Evolutionary conservation across 2,329 filamentous ascomycete species (phyloP).

Genomic region (Thielaviopsis ethacetica): DNA sequence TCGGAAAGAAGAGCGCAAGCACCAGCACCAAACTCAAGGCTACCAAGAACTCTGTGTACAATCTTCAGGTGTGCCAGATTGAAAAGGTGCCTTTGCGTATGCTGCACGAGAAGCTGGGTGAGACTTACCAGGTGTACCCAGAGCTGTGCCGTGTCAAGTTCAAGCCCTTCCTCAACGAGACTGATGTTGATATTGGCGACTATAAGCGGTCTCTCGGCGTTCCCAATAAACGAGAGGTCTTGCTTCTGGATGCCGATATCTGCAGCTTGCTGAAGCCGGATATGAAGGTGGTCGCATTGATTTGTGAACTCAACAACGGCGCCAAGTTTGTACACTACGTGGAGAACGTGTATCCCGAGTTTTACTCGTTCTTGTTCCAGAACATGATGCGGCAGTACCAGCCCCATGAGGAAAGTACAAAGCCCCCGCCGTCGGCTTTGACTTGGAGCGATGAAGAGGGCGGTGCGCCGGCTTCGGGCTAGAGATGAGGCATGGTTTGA

Average conservation of each 20-base stretch:
- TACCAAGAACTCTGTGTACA: neutral
- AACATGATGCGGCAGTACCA: conserved; percentile 53
- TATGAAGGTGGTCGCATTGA: conserved; percentile 40
- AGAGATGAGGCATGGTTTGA: neutral
- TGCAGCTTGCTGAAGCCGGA: conserved; percentile 41
- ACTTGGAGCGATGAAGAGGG: neutral
- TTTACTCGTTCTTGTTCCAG: conserved; percentile 50
- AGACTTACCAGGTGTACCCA: neutral
- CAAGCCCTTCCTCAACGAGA: conserved; percentile 26
- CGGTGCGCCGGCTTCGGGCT: too few relatives aligned
- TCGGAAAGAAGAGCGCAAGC: neutral
- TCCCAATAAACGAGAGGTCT: conserved; percentile 19
- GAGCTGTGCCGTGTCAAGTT: neutral
- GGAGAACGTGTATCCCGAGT: conserved; percentile 38
- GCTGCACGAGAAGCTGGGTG: neutral
- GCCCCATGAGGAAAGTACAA: conserved; percentile 29
- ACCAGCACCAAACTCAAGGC: neutral
- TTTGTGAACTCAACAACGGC: conserved; percentile 45
- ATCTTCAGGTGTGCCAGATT: neutral
- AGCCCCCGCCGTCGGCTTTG: conserved; percentile 28
- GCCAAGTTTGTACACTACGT: conserved; percentile 48
- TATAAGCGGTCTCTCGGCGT: neutral
- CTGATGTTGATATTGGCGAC: conserved; percentile 27
- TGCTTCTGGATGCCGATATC: conserved; percentile 51
- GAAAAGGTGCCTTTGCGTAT: neutral